These are phyloP conservation scores for Talaromyces ruber DNA, from an alignment of 495 filamentous ascomycete species.

Conservation along the genomic window DNA sequence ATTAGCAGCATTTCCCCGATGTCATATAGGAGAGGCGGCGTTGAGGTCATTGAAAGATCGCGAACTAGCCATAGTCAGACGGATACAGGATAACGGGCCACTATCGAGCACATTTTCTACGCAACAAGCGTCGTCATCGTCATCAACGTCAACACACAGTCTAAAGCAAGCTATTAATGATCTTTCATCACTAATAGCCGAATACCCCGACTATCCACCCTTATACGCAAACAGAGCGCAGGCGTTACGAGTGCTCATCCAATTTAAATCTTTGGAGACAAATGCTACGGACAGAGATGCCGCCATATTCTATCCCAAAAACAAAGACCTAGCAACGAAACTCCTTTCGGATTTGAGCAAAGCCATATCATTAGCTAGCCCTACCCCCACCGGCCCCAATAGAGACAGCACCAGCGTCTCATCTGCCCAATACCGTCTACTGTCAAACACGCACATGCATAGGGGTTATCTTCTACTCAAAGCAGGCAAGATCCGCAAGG, in stretches of 20 bases:
- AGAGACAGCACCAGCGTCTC: slow-evolving; percentile 42
- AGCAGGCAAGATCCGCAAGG: slow-evolving; percentile 42
- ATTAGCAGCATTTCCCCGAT: slow-evolving; percentile 18
- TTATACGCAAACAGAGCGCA: slow-evolving; percentile 74
- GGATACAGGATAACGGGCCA: neutral
- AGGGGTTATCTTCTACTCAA: slow-evolving; percentile 62
- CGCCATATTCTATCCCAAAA: slow-evolving; percentile 12
- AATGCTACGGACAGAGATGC: slow-evolving; percentile 9
- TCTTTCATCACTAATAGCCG: slow-evolving; percentile 45
- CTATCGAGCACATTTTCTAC: neutral
- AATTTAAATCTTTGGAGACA: slow-evolving; percentile 6
- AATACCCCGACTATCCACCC: slow-evolving; percentile 61
- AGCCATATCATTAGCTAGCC: slow-evolving; percentile 62
- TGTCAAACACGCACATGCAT: slow-evolving; percentile 69
- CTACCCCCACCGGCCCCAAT: slow-evolving; percentile 26
- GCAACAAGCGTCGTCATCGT: neutral
- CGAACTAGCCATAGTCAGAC: neutral
- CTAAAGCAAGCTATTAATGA: slow-evolving; percentile 22
- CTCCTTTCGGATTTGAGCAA: slow-evolving; percentile 52
- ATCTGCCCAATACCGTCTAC: slow-evolving; percentile 47
- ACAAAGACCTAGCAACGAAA: slow-evolving; percentile 18
- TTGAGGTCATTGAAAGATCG: neutral
- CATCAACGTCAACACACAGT: neutral
- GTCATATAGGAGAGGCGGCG: slow-evolving; percentile 15
- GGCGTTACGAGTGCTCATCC: slow-evolving; percentile 45